Base-by-base conservation (phyloP, 495 filamentous ascomycete genomes). In the Trichoderma parareesei region DNA sequence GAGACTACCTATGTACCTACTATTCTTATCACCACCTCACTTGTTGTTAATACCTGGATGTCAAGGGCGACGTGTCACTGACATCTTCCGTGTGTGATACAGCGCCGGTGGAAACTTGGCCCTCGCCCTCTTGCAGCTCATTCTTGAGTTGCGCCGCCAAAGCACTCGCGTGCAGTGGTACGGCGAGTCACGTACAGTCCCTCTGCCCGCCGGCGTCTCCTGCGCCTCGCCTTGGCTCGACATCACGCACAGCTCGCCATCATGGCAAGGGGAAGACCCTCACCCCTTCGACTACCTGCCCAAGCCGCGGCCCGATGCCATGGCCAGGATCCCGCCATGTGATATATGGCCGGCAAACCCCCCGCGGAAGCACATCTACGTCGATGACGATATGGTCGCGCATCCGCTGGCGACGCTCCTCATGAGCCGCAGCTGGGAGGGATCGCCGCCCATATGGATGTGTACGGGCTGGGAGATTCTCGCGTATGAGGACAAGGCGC, bases 81-180 rank as follows among this genome's bases (percentile, higher is more conserved):
- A n/a, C 53, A 33, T 65, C 44, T 40, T 18, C 61, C 66, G 65
- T 61, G 18, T 8, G 37, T 40, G 20, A 64, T 6, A 40, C 67
- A 91, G 87, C 40, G 93, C 93, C 0, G 93, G 93, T 35, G 93
- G 90, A 8, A 90, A 91, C 66, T 82, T 98, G 4, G 73, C 76
- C 11, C 77, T 93, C 3, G 82, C 84, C 6, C 85, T 98, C 0
- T 75, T 92, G 1, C 91, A 91, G 70, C 82, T 87, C 0, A 70
- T 97, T 3, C 79, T 96, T 8, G 85, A 92, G 46, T 78, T 96
- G 20, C 82, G 83, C 42, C 87, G 85, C 35, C 74, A 76, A 3
- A 66, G 71, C 59, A 77, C 75, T 5, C 81, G 74, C 13, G 70
- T 92, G 57, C 48, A 59, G n/a, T 96, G 90, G 80, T 85, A 91